Conservation (phyloP, 2,329 filamentous ascomycete genomes). For the Fusarium sp. region DNA sequence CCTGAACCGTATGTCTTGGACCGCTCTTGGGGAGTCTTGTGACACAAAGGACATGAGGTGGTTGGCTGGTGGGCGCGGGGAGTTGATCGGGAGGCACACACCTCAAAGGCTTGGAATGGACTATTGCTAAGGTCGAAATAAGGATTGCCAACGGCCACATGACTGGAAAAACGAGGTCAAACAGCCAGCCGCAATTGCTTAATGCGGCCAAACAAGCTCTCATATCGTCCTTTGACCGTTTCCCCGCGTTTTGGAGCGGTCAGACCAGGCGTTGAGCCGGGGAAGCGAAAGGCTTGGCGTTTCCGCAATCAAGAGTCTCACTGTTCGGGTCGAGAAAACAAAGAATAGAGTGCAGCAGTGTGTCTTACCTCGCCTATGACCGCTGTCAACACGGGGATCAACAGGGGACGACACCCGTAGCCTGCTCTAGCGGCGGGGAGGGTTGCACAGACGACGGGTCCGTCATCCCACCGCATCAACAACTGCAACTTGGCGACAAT, state of each 20-base stretch:
- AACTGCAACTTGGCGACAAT: background rate
- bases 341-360: background rate
- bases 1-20: too few relatives aligned
- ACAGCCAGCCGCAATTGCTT: background rate
- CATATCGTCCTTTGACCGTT: background rate
- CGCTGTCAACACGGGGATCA: background rate
- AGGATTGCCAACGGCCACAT: background rate
- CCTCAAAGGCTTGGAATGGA: background rate
- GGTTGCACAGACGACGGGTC: background rate
- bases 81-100: background rate
- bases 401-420: background rate
- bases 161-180: background rate
- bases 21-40: background rate
- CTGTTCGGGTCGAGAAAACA: background rate
- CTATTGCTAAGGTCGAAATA: background rate
- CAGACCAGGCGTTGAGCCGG: background rate
- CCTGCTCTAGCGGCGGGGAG: background rate
- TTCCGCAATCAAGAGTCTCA: background rate
- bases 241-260: slow-evolving; percentile 4
- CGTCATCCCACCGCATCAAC: too few relatives aligned
- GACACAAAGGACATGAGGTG: background rate
- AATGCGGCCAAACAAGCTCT: background rate
- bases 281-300: background rate
- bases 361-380: background rate
- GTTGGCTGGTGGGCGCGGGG: background rate